These are phyloP conservation scores for Metarhizium album DNA, from an alignment of 2,329 filamentous ascomycete species.

Conservation along the genomic window DNA sequence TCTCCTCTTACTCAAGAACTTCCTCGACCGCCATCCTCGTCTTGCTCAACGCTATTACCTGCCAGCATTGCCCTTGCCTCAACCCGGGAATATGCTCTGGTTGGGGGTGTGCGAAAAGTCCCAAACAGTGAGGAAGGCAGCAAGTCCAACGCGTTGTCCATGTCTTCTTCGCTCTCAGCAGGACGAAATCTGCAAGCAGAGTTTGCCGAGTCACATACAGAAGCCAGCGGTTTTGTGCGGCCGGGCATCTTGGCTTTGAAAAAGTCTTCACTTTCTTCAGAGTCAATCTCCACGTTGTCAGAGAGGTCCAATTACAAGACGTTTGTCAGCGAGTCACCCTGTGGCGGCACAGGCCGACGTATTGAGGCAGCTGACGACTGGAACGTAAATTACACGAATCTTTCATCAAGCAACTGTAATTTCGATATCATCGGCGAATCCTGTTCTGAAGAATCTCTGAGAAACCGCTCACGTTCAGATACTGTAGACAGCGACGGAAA, in stretches of 20 bases:
- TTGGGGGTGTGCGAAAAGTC: conserved; percentile 45
- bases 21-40: conserved; percentile 5
- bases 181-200: not conserved
- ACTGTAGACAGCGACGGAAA: conserved; percentile 36
- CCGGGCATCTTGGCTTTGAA: conserved; percentile 12
- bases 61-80: conserved; percentile 17
- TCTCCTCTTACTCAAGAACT: conserved; percentile 38
- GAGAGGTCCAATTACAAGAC: conserved; percentile 45
- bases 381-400: conserved; percentile 29
- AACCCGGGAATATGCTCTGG: conserved; percentile 43
- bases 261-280: conserved; percentile 17
- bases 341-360: not conserved
- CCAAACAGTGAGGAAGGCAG: conserved; percentile 10
- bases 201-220: not conserved
- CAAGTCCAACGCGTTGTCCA: not conserved
- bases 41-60: conserved; percentile 7
- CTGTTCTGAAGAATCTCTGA: conserved; percentile 29
- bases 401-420: conserved; percentile 37
- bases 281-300: conserved; percentile 32
- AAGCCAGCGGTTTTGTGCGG: not conserved
- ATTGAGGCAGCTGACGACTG: not conserved
- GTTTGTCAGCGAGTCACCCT: conserved; percentile 23
- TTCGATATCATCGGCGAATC: conserved; percentile 41
- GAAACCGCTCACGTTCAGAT: conserved; percentile 22
- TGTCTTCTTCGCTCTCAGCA: not conserved